These are phyloP conservation scores for Spinacia oleracea DNA, from an alignment of 179 eudicot genomes.

Conservation along the genomic window DNA sequence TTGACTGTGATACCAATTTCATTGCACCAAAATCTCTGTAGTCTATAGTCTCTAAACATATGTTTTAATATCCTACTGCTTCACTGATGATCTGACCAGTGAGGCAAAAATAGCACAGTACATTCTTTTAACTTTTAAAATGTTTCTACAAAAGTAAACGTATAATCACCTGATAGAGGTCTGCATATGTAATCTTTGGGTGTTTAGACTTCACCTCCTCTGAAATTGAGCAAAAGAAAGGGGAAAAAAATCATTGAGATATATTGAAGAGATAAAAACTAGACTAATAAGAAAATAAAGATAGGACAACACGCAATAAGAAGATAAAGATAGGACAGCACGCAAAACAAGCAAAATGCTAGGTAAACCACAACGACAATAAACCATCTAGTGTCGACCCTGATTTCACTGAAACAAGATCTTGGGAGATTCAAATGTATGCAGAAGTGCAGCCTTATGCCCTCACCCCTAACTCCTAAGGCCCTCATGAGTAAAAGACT, in stretches of 20 bases:
- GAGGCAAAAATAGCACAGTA: background rate
- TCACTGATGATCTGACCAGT: background rate
- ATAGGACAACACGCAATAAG: background rate
- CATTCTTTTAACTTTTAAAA: background rate
- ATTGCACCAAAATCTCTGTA: background rate
- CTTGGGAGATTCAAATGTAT: background rate
- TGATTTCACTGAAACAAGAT: background rate
- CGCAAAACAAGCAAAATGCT: background rate
- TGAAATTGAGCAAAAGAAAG: constrained; percentile 36
- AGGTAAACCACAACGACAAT: background rate
- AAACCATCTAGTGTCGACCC: background rate
- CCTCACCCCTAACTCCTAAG: background rate
- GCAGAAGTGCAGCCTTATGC: too few species aligned
- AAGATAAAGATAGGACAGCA: background rate
- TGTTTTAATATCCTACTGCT: background rate
- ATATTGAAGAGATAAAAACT: background rate
- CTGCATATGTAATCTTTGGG: constrained; percentile 94
- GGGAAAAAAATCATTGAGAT: background rate
- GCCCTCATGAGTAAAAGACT: background rate
- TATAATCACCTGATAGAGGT: constrained; percentile 79
- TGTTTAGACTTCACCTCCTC: constrained; percentile 82
- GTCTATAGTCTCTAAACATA: background rate
- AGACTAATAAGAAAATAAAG: background rate
- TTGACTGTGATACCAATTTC: constrained; percentile 1
- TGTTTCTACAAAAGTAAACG: background rate